phyloP scores from a whole-genome alignment of 768 basidiomycete species.

The Lactarius hatsudake region DNA sequence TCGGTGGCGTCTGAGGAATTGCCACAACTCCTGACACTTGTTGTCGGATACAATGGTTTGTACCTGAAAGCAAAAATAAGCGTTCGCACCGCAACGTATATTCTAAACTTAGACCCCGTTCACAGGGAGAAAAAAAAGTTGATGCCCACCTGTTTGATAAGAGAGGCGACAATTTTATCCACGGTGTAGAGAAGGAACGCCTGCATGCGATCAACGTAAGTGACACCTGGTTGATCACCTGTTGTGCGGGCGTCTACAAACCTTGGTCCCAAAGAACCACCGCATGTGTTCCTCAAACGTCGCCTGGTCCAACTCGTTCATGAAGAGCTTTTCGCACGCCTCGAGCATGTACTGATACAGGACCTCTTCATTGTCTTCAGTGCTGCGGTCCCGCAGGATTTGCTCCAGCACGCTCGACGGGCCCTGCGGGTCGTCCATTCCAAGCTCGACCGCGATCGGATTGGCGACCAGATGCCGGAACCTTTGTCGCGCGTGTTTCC shows the following conservation, averaged over 20 bases:
- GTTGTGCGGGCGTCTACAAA: conserved; percentile 34
- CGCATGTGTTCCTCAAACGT: conserved; percentile 95
- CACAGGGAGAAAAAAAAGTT: no score
- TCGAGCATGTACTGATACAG: conserved; percentile 88
- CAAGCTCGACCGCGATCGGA: conserved; percentile 78
- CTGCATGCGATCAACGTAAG: conserved; percentile 44
- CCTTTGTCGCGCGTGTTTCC: conserved; percentile 62
- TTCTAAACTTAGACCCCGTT: conserved; percentile 1
- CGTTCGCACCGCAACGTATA: conserved; percentile 9
- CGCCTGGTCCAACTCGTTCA: conserved; percentile 87
- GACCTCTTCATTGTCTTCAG: conserved; percentile 53
- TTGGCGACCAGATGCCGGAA: conserved; percentile 70
- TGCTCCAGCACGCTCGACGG: conserved; percentile 64
- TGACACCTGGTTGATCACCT: neutral
- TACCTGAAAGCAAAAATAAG: conserved; percentile 48
- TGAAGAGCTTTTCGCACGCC: conserved; percentile 91
- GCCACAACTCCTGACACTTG: conserved; percentile 85
- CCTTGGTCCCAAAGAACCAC: conserved; percentile 89
- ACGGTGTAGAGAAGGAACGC: conserved; percentile 91
- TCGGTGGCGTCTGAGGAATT: conserved; percentile 66
- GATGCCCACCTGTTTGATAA: conserved; percentile 82
- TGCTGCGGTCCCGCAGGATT: conserved; percentile 50
- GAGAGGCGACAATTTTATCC: conserved; percentile 84
- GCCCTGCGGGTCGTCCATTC: conserved; percentile 82
- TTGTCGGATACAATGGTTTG: conserved; percentile 82